A percentile compares a stretch with the other conserved stretches of the same genome.
Conservation (phyloP, 176 grass and related monocot species). For the Dactylis glomerata region DNA sequence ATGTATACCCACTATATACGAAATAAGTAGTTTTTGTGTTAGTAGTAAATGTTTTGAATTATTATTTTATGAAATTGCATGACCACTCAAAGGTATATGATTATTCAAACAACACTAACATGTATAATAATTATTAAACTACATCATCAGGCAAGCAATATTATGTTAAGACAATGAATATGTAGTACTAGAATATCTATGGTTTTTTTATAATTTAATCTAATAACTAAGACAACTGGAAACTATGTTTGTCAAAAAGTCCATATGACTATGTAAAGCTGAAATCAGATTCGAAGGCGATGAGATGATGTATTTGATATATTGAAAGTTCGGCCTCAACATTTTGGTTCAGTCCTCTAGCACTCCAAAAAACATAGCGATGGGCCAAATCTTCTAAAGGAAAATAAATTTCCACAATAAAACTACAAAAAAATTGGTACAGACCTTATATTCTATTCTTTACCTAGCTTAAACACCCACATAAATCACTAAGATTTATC, state of each 20-base stretch:
- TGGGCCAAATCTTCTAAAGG: background rate
- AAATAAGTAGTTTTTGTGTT: background rate
- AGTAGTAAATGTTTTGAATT: background rate
- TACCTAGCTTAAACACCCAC: background rate
- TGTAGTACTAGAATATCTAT: background rate
- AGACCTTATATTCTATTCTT: background rate
- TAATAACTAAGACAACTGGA: background rate
- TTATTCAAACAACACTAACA: background rate
- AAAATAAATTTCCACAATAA: background rate
- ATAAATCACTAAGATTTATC: too few relatives aligned
- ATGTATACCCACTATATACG: background rate
- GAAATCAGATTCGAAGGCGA: background rate
- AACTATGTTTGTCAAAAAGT: background rate
- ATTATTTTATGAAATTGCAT: background rate
- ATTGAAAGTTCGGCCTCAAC: background rate
- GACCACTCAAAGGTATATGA: background rate
- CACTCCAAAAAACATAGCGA: background rate
- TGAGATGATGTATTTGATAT: background rate
- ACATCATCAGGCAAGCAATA: background rate
- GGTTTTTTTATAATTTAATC: background rate
- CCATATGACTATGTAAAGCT: background rate
- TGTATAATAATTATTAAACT: background rate
- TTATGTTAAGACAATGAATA: background rate
- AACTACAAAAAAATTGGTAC: background rate
- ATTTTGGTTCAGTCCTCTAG: background rate